Base-by-base conservation (phyloP, 352 stramenopile genomes). In the Phytophthora boehmeriae region DNA sequence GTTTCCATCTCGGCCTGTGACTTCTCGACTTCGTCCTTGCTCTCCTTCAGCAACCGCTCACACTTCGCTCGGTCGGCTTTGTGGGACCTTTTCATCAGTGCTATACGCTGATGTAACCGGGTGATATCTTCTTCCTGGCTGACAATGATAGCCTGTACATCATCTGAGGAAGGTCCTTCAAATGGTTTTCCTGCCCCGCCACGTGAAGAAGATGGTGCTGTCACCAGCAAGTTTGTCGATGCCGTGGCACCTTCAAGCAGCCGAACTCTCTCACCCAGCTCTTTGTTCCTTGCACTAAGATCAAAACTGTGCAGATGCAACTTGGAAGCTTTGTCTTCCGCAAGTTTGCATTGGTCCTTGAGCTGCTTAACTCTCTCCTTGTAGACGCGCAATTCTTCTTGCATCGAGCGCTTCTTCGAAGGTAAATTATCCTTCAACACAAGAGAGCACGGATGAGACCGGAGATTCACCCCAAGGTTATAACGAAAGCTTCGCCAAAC, bases 111-210 rank as follows among this genome's bases (percentile, higher is more conserved):
- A 20, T 86, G 75, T 2, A 93, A 62, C 23, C 79, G 70, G 10
- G 73, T 85, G 51, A 90, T 85, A 47, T 83, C 79, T 46, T 87
- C 68, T 68, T 92, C 81, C 52, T 89, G 78, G 14, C 64, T 88
- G 4, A 76, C 68, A 27, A 91, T 80, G 25, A 87, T 76, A 8
- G 65, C 42, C 30, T 87, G 71, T 0, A 72, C 42, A 13, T 86
- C 76, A 8, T 77, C 45, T 0, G 27, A 19, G 13, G 44, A 46
- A n/a, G 54, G 52, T 23, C 46, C 53, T 35, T 61, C 30, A 5
- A 64, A 41, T 45, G 45, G 8, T 11, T 28, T 5, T 34, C 25
- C 56, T 20, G n/a, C 20, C 17, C 20, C 53, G 3, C 59, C 35
- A 19, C 28, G 57, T 23, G 17, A 38, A 6, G 36, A 42, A 13